These are phyloP conservation scores for Fusarium aywerte DNA, from an alignment of 2,329 filamentous ascomycete genomes.

Conservation along the genomic window DNA sequence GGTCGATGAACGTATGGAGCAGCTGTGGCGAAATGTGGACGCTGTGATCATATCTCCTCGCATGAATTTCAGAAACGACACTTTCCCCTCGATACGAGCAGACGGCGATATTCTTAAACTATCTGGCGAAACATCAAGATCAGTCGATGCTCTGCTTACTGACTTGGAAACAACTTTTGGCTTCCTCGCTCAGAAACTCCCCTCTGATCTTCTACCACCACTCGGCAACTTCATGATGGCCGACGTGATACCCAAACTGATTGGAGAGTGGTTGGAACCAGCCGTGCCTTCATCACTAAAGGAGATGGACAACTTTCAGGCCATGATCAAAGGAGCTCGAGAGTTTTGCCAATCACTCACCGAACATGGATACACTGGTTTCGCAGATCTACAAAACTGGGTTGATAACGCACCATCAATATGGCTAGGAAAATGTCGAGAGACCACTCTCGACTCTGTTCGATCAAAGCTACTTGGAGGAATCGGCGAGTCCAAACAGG, in stretches of 20 bases:
- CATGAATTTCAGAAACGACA: constrained; percentile 56
- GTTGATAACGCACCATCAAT: constrained; percentile 80
- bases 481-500: constrained; percentile 72
- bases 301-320: constrained; percentile 77
- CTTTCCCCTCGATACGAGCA: constrained; percentile 55
- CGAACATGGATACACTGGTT: constrained; percentile 69
- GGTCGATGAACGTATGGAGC: constrained; percentile 67
- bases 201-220: constrained; percentile 64
- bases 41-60: constrained; percentile 69
- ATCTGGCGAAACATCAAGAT: constrained; percentile 56
- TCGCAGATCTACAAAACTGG: constrained; percentile 79
- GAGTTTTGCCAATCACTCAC: constrained; percentile 73
- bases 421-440: constrained; percentile 87
- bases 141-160: constrained; percentile 62
- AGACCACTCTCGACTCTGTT: constrained; percentile 79
- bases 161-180: constrained; percentile 64
- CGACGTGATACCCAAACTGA: constrained; percentile 73
- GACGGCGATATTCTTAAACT: constrained; percentile 57
- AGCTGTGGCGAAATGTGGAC: constrained; percentile 72
- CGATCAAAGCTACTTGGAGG: constrained; percentile 74
- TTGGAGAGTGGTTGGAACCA: constrained; percentile 78
- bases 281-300: constrained; percentile 79
- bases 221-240: constrained; percentile 78
- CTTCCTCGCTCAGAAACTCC: constrained; percentile 64
- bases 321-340: constrained; percentile 71